Base-by-base conservation (phyloP, 2,329 filamentous ascomycete genomes). In the Ustilaginoidea virens region DNA sequence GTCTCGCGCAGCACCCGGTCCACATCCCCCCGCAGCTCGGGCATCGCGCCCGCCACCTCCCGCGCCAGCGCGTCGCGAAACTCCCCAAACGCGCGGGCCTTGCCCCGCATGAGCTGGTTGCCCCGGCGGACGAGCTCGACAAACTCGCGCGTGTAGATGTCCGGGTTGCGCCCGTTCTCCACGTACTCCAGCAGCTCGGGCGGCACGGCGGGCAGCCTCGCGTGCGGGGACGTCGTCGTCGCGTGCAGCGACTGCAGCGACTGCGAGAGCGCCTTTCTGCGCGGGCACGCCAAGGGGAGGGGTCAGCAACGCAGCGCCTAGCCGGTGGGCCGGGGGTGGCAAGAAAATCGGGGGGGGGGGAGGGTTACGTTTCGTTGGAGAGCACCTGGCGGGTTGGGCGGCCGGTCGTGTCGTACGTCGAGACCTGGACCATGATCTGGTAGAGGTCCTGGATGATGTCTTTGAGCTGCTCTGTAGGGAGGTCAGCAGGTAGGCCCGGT, bases 91-190 rank as follows among this genome's bases (percentile, higher is more conserved):
- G 73, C 74, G 41, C 53, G 48, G 50, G 63, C 58, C 58, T 78
- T 79, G 31, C 74, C 74, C 41, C 66, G 61, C 56, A 75, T 63
- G 36, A 74, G 55, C 60, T 79, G 74, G 55, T 80, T 80, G 23
- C 66, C 61, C 26, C 72, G 60, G 31, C 73, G 57, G 15, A 74
- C 72, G 29, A 74, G 60, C 64, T 80, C 74, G 43, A 79, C 73
- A 43, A 80, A 79, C 56, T 80, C 74, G 43, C 74, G 63, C 31
- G 74, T 80, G 59, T 80, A 80, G 41, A 80, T 79, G 52, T 80
- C 74, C 3, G 74, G 74, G 56, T 80, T 80, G 28, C 74, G 71
- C 25, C 74, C 74, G 45, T 71, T 69, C 49, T 80, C 74, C 42
- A 80, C 74, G 53, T 80, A 80, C 44, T 70, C 60, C 35, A 78